These are phyloP conservation scores for Saccharomyces cerevisiae DNA, from an alignment of 805 yeast species.

Conservation along the genomic window DNA sequence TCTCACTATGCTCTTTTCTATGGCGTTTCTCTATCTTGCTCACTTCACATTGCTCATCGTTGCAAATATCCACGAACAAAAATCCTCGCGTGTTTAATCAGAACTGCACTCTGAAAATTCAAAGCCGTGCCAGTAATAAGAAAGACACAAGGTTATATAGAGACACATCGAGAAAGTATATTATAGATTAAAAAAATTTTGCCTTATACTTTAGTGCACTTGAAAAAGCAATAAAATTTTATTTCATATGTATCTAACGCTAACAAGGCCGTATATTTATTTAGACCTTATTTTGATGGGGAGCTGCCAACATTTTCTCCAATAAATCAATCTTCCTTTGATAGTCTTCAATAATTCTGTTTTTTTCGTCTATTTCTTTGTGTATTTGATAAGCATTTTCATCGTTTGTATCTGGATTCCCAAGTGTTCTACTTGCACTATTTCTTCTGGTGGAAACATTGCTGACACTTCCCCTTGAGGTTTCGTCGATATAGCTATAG, in stretches of 20 bases:
- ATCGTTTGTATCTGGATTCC: background rate
- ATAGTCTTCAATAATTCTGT: conserved; percentile 19
- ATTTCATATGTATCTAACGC: background rate
- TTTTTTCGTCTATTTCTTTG: conserved; percentile 17
- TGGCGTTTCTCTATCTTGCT: background rate
- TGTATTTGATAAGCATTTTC: background rate
- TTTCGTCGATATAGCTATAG: background rate
- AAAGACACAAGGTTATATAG: background rate
- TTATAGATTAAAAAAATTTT: too few species aligned
- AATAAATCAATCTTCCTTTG: conserved; percentile 16
- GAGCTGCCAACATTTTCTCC: conserved; percentile 9
- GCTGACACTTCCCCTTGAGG: background rate
- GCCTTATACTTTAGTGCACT: too few species aligned
- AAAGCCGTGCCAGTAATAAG: background rate
- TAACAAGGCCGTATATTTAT: background rate
- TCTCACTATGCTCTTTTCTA: background rate
- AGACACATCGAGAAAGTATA: background rate
- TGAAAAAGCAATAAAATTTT: background rate
- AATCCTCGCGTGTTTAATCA: background rate
- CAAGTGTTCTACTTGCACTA: background rate
- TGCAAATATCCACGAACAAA: background rate
- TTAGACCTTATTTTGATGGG: background rate
- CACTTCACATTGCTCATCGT: background rate
- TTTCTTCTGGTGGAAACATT: background rate
- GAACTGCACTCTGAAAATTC: background rate